Evolutionary conservation across 345 rosid genomes (phyloP), one percentile per base, ranked within the genome.

Genomic region (Dovyalis caffra): DNA sequence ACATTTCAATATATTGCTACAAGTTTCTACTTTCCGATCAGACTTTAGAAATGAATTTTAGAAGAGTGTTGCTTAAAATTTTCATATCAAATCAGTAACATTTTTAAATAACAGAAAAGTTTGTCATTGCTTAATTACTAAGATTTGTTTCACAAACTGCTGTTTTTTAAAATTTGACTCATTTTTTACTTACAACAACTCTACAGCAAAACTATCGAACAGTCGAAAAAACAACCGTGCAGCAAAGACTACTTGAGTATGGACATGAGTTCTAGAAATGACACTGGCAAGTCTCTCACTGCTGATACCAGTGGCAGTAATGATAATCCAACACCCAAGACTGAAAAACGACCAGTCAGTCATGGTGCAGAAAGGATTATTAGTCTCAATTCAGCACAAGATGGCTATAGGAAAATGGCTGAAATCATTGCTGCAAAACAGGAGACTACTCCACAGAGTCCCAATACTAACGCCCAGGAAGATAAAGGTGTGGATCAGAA

Each of bases 221-320:
- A 16, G 35, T 21, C 68, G 3, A n/a, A 21, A 68, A 29, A 47
- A 51, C 9, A 26, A 58, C 31, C 21, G 5, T 1, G 9, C 57
- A 75, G 77, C 37, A 28, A 62, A 11, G 29, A n/a, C 37, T 65
- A n/a, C 37, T 65, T 28, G 23, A n/a, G 1, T 49, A 21, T 38
- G 20, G 47, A 74, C 49, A 90, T 85, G 94, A 82, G 79, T 86
- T 78, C 89, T 10, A 82, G 83, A 76, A 81, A 82, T 76, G 79
- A 71, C 16, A 70, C 64, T 32, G 84, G 80, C 40, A 79, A 53
- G 68, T 35, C 73, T 61, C 60, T 32, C 73, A 69, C 35, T 69
- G 82, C 60, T n/a, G 60, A 53, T 53, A 26, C 60, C 26, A 53
- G n/a, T n/a, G n/a, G n/a, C n/a, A 40, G 60, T 8, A 47, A n/a